These are phyloP conservation scores for Aspergillus transmontanensis DNA, from an alignment of 2,329 filamentous ascomycete genomes.

Conservation along the genomic window DNA sequence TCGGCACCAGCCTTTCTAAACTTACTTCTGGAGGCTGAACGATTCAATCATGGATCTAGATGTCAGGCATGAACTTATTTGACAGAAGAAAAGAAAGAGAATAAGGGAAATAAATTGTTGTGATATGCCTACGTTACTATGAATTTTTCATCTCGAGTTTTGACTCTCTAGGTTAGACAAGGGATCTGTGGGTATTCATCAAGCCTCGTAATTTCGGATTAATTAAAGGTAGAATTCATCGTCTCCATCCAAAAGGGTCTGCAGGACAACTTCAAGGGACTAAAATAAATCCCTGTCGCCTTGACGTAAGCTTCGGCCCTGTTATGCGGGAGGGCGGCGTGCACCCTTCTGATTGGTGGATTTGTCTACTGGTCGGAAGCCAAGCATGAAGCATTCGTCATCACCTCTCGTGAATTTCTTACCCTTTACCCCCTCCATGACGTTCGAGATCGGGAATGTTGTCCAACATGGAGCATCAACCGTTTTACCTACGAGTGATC, in stretches of 20 bases:
- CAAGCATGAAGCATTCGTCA: constrained; percentile 15
- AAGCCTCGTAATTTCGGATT: neutral
- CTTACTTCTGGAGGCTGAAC: neutral
- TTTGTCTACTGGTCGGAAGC: neutral
- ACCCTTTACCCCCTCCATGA: neutral
- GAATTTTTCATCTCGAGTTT: no score
- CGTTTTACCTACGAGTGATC: neutral
- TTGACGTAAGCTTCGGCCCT: constrained; percentile 25
- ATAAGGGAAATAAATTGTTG: no score
- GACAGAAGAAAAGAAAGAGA: no score
- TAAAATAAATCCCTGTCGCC: constrained; percentile 10
- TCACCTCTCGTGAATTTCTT: neutral
- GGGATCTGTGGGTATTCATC: neutral
- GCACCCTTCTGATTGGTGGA: constrained; percentile 15
- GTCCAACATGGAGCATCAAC: neutral
- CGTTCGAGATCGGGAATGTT: neutral
- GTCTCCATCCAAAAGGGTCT: neutral
- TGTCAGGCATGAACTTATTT: no score
- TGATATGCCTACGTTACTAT: no score
- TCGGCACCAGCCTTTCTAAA: neutral
- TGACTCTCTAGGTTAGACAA: neutral
- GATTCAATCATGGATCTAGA: neutral
- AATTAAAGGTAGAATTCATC: neutral
- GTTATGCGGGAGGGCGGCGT: constrained; percentile 9
- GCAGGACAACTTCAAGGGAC: neutral